Base-by-base conservation (phyloP, 177 flowering plant genomes). In the Vitis hybrid region DNA sequence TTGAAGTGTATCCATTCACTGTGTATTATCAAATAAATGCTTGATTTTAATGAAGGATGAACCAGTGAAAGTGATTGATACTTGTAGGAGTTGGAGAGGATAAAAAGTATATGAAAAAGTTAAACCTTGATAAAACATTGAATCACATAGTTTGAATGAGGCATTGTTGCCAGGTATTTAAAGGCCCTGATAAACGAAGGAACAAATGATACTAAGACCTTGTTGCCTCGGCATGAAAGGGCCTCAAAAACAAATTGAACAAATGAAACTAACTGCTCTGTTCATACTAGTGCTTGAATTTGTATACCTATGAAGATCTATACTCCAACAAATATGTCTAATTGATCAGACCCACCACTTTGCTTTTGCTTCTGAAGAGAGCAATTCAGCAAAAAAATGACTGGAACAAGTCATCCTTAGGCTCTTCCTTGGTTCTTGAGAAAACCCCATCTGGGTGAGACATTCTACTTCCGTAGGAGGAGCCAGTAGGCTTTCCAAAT, bases 391-490 rank as follows among this genome's bases (percentile, higher is more conserved):
- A 3, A 28, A 28, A 28, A 28, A 28, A 28, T 28, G 31, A 28
- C 31, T 28, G 31, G 31, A 0, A 28, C 31, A 28, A 28, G 31
- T 28, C 31, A 50, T 83, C 83, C 65, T 71, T 75, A 1, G 81
- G 84, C 47, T 84, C 89, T 70, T 82, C 85, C 73, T 84, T 84
- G 62, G 84, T 72, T 28, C 64, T 68, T n/a, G 71, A 22, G 59
- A 74, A 51, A 11, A n/a, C 13, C 54, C 70, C 71, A 19, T 74
- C 67, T 54, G 79, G 22, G 31, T 66, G 44, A 50, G 71, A 82
- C 31, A 53, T 62, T 65, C 80, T 88, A 65, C 70, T 77, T 66
- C 57, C 59, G 71, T 67, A 24, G 28, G 28, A 79, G 11, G 77
- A 20, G 31, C 68, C 72, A 1, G 53, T n/a, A 1, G 67, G 69